Evolutionary conservation across 306 rosid genomes (phyloP).

Genomic region (Pachyrhizus erosus): DNA sequence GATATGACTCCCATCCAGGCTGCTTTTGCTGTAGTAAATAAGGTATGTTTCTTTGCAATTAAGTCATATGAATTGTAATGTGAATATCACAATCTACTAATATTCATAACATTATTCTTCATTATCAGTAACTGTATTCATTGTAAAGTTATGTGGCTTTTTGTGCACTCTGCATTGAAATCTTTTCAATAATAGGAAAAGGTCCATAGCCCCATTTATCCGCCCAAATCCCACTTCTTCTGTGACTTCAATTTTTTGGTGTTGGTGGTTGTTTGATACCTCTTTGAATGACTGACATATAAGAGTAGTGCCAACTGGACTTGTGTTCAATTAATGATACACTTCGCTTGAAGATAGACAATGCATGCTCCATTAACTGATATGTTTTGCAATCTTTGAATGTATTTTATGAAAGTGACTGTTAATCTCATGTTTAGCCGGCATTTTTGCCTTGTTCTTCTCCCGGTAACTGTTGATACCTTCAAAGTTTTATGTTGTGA

Average conservation of each 20-base stretch:
- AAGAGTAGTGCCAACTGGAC: conserved; percentile 4
- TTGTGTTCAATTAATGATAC: background rate
- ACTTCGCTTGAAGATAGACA: conserved; percentile 11
- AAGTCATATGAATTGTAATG: background rate
- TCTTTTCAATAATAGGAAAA: conserved; percentile 9
- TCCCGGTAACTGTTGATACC: background rate
- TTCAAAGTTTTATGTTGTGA: background rate
- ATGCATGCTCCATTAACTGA: conserved; percentile 26
- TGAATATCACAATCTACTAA: conserved; percentile 3
- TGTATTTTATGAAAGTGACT: background rate
- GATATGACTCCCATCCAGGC: conserved; percentile 98
- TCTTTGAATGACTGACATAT: conserved; percentile 12
- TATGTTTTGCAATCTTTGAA: conserved; percentile 21
- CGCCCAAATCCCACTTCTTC: background rate
- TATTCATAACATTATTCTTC: background rate
- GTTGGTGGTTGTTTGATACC: background rate
- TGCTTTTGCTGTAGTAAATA: conserved; percentile 92
- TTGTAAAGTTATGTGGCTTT: background rate
- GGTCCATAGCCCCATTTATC: background rate
- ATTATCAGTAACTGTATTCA: background rate
- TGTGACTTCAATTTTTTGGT: background rate
- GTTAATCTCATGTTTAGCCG: background rate
- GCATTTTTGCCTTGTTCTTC: conserved; percentile 18
- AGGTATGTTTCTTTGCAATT: conserved; percentile 61
- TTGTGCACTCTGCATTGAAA: background rate